phyloP scores from a whole-genome alignment of 73 alveolate genomes.

The Tetrahymena thermophila region DNA sequence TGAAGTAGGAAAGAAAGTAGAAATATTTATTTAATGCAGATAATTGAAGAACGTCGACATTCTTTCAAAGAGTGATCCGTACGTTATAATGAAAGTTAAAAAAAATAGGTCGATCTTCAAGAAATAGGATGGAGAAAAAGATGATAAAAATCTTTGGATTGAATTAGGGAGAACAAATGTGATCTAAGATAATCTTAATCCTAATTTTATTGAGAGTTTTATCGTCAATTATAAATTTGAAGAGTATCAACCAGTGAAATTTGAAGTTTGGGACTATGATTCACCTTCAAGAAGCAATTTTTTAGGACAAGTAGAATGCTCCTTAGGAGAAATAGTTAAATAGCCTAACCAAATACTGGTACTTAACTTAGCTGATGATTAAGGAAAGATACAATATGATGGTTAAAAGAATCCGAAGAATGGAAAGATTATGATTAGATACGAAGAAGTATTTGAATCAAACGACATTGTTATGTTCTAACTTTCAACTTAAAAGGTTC shows the following conservation, averaged over 20 bases:
- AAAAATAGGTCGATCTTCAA: slow-evolving; percentile 29
- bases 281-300: background rate
- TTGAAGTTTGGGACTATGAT: background rate
- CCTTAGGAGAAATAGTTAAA: background rate
- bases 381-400: background rate
- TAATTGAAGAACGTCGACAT: slow-evolving; percentile 53
- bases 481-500: slow-evolving; percentile 28
- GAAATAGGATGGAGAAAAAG: slow-evolving; percentile 56
- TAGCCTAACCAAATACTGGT: background rate
- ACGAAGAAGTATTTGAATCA: background rate
- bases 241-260: background rate
- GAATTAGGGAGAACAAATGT: slow-evolving; percentile 55
- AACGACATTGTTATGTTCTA: background rate
- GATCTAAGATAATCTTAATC: slow-evolving; percentile 57
- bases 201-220: slow-evolving; percentile 20
- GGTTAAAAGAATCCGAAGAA: background rate
- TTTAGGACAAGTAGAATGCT: background rate
- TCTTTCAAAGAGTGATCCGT: slow-evolving; percentile 65
- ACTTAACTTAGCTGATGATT: background rate
- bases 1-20: slow-evolving; percentile 32
- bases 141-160: slow-evolving; percentile 61
- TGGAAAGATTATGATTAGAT: background rate
- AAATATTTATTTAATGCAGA: slow-evolving; percentile 51
- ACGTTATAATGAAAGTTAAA: slow-evolving; percentile 38
- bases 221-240: slow-evolving; percentile 19